These are phyloP conservation scores for Anisogramma anomala DNA, from an alignment of 2,329 filamentous ascomycete species.

Conservation along the genomic window DNA sequence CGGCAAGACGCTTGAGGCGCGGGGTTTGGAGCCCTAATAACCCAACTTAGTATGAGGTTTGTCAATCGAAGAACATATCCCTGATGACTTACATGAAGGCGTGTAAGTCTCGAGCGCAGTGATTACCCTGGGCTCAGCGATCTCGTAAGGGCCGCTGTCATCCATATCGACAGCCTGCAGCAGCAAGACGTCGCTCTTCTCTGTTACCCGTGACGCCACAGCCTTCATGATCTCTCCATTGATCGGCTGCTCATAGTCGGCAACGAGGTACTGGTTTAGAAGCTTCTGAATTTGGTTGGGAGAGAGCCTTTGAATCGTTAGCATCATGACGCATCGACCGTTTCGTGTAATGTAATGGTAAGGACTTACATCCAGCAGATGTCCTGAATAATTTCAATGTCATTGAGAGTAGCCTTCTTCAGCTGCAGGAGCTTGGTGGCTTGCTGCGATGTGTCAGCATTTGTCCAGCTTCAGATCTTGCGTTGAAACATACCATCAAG, in stretches of 20 bases:
- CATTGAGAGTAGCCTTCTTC: slow-evolving; percentile 97
- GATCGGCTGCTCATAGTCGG: slow-evolving; percentile 98
- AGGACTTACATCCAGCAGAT: slow-evolving; percentile 95
- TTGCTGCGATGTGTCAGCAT: slow-evolving; percentile 52
- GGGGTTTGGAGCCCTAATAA: slow-evolving; percentile 82
- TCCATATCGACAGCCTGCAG: slow-evolving; percentile 97
- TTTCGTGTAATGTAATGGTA: neutral
- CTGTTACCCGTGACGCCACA: slow-evolving; percentile 88
- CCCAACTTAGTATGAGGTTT: slow-evolving; percentile 22
- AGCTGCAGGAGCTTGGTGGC: slow-evolving; percentile 95
- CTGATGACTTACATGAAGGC: slow-evolving; percentile 67
- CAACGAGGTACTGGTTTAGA: slow-evolving; percentile 94
- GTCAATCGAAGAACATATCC: neutral
- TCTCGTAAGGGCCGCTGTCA: slow-evolving; percentile 95
- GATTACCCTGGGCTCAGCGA: slow-evolving; percentile 90
- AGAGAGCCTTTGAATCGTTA: slow-evolving; percentile 54
- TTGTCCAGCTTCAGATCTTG: neutral
- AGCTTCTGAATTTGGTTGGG: slow-evolving; percentile 99
- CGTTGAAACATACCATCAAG: slow-evolving; percentile 61
- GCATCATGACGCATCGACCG: neutral
- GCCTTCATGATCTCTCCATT: slow-evolving; percentile 99
- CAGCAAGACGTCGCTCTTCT: slow-evolving; percentile 94
- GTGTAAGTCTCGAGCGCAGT: slow-evolving; percentile 97
- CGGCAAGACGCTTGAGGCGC: slow-evolving; percentile 86
- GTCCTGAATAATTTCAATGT: slow-evolving; percentile 99